Evolutionary conservation across 176 grass and related monocot species (phyloP).

Genomic region (Melocanna baccifera): DNA sequence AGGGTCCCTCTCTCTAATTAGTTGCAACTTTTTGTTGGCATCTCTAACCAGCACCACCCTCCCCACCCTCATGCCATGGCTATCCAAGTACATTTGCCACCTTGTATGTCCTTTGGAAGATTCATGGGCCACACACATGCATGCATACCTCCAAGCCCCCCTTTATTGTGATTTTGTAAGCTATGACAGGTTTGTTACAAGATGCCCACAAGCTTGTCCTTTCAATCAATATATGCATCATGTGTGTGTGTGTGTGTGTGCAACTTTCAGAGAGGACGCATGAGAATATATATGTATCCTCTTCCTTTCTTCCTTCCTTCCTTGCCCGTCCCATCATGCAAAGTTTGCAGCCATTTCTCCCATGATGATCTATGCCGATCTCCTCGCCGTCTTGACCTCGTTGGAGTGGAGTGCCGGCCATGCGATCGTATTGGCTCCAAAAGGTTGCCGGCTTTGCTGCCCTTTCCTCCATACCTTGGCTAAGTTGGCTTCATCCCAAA

Average conservation of each 20-base stretch:
- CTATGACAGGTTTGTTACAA: constrained; percentile 32
- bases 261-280: constrained; percentile 20
- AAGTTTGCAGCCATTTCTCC: neutral
- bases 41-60: constrained; percentile 37
- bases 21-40: constrained; percentile 43
- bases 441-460: constrained; percentile 22
- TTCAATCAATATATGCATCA: neutral
- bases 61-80: constrained; percentile 8
- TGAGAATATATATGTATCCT: neutral
- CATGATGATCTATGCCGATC: neutral
- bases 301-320: too few species aligned
- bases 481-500: neutral
- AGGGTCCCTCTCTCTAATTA: constrained; percentile 16
- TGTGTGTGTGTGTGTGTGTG: neutral
- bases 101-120: constrained; percentile 47
- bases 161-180: constrained; percentile 50
- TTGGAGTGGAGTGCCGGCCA: constrained; percentile 10
- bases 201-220: constrained; percentile 45
- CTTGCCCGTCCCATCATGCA: neutral
- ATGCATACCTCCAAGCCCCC: constrained; percentile 36
- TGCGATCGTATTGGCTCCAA: constrained; percentile 33
- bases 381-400: neutral
- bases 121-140: constrained; percentile 46
- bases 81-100: constrained; percentile 33
- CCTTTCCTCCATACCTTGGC: neutral